Conservation (phyloP, 2,329 filamentous ascomycete genomes). For the Parastagonospora avenae region DNA sequence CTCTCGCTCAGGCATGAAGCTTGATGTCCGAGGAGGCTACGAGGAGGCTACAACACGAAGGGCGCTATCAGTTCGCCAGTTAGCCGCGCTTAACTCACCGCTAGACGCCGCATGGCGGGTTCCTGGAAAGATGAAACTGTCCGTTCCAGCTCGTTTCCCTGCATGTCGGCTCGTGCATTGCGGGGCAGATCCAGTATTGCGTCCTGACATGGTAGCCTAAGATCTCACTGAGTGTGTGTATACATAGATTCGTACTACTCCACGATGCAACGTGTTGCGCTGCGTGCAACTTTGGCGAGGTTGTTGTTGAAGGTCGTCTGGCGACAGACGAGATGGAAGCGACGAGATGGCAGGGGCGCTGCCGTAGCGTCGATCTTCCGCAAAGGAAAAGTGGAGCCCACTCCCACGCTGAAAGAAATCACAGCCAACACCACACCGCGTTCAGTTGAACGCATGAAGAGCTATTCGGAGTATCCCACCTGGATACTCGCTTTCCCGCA, state of each 20-base stretch:
- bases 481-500: conserved; percentile 9
- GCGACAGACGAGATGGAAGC: too few species aligned
- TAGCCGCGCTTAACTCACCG: conserved; percentile 5
- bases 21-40: not conserved
- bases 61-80: not conserved
- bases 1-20: conserved; percentile 15
- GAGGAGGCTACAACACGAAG: not conserved
- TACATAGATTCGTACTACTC: not conserved
- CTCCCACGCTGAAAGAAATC: conserved; percentile 11
- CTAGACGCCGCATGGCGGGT: not conserved
- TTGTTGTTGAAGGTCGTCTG: too few species aligned
- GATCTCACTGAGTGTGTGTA: not conserved
- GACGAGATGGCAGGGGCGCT: not conserved
- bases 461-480: conserved; percentile 10
- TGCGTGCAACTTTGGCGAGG: too few species aligned
- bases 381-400: conserved; percentile 3
- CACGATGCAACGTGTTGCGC: not conserved
- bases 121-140: not conserved
- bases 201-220: not conserved
- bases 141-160: not conserved
- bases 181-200: not conserved
- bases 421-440: conserved; percentile 4
- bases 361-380: conserved; percentile 11
- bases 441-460: conserved; percentile 9
- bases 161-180: not conserved